Evolutionary conservation across 73 alveolate species (phyloP), one percentile per base, ranked within the genome.

Genomic region (Paramecium octaurelia): DNA sequence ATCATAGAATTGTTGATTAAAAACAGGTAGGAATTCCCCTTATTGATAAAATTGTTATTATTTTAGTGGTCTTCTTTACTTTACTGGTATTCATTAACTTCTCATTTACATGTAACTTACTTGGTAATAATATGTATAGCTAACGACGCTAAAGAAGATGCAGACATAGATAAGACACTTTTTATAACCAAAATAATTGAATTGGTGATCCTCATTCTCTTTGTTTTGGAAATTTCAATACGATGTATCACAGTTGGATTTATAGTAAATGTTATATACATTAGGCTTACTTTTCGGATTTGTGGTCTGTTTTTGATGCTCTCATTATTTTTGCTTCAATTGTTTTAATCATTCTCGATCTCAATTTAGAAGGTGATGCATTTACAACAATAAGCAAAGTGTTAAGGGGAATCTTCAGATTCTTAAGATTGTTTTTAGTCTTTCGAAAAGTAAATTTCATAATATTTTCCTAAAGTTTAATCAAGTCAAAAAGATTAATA

Each of bases 341-440:
- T 3, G 64, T 71, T 27, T 57, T 89, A 21, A 83, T 89, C 7
- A 44, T 89, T 12, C 58, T 73, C 21, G 94, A 89, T 71, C 21
- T 42, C 9, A 40, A 44, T 64, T 31, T 69, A 14, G 77, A 35
- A 44, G 70, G 75, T 2, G 77, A 58, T 16, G 75, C 69, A 42
- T 77, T 83, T 89, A 44, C 50, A 23, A 64, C 88, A 20, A 35
- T 71, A 21, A 70, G 92, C 29, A 89, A 89, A 73, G 71, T 89
- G 14, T 24, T 89, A 21, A 89, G 94, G 31, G 88, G 80, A 40
- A 40, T 89, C 12, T 89, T 89, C 10, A 89, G 94, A 70, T 89
- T 89, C 50, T 24, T 89, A 31, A 77, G 94, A 23, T 34, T 89
- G n/a, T 89, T 89, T 58, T 43, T 89, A 16, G 88, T 89, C 4